Base-by-base conservation (phyloP, 176 grass and related monocot genomes). In the Guadua angustifolia region DNA sequence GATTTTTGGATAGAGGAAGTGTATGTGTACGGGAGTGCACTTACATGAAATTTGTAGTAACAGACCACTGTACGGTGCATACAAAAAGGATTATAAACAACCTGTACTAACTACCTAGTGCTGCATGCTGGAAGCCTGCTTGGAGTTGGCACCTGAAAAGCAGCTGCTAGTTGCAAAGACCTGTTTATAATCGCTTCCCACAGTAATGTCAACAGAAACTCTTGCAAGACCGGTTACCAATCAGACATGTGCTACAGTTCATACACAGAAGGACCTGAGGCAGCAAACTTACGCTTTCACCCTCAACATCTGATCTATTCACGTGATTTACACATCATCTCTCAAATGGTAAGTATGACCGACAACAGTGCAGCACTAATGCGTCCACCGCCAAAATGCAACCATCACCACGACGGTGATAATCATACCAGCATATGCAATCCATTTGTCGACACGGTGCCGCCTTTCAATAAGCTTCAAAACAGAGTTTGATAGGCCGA, bases 391-490 rank as follows among this genome's bases (percentile, higher is more conserved):
- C 89, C 91, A 90, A 79, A 99, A 99, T 38, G 7, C 83, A 74
- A 87, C 88, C 73, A 95, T 89, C 79, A 95, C 83, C 19, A 95
- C 49, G 7, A 95, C 6, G 0, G 89, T 94, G 17, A 92, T 66
- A 33, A 94, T 60, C 93, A 99, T 99, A 26, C 96, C 93, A 71
- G 83, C 77, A 61, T 99, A 95, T 26, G 96, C 93, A 58, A 99
- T 91, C 96, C 93, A 89, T 56, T 95, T 99, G 88, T 99, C 96
- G 0, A 94, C 88, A 4, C 83, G 89, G 64, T 99, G 96, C 33
- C 96, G 89, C 83, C 86, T 90, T 76, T 99, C 96, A 35, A 95
- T 95, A 4, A 99, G 88, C 83, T 95, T 99, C 84, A 99, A 60
- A 66, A 95, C 91, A 24, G 89, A 89, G 74, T 99, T 95, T 2